A percentile compares a stretch with the other conserved stretches of the same genome.
These are phyloP conservation scores for Taphrina wiesneri DNA, from an alignment of 1,139 yeast species.

Conservation along the genomic window DNA sequence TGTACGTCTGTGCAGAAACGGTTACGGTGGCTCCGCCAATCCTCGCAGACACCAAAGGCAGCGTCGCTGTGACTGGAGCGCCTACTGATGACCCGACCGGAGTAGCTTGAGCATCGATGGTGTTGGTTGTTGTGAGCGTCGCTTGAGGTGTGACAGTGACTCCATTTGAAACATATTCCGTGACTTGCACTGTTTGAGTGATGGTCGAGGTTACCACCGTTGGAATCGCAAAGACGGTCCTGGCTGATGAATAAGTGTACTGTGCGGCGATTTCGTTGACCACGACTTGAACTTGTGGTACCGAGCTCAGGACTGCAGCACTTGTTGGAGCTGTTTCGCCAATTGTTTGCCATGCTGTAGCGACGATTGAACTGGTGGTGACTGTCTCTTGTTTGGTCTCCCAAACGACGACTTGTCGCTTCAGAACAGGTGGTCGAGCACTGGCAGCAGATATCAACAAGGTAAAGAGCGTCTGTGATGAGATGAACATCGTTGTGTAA, in stretches of 20 bases:
- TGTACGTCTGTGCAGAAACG: slow-evolving; percentile 16
- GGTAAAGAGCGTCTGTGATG: slow-evolving; percentile 16
- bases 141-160: slow-evolving; percentile 12
- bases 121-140: slow-evolving; percentile 15
- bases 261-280: slow-evolving; percentile 22
- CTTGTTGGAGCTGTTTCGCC: background rate
- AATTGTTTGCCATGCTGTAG: slow-evolving; percentile 4
- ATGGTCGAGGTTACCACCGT: slow-evolving; percentile 9
- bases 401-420: slow-evolving; percentile 5
- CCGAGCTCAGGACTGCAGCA: background rate
- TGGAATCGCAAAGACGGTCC: slow-evolving; percentile 24
- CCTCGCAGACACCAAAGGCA: slow-evolving; percentile 18
- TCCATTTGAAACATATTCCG: slow-evolving; percentile 2
- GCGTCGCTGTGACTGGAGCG: slow-evolving; percentile 14
- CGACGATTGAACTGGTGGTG: background rate
- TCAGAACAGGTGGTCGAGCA: background rate
- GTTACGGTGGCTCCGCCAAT: slow-evolving; percentile 23
- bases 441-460: background rate
- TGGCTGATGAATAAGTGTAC: slow-evolving; percentile 24
- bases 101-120: slow-evolving; percentile 17
- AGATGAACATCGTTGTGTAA: slow-evolving; percentile 8
- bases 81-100: slow-evolving; percentile 25
- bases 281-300: slow-evolving; percentile 12
- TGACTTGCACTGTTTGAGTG: slow-evolving; percentile 8
- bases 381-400: background rate